A percentile compares a stretch with the other conserved stretches of the same genome.
Evolutionary conservation across 78 protist genomes (phyloP).

Genomic region (Cavenderia fasciculata): DNA sequence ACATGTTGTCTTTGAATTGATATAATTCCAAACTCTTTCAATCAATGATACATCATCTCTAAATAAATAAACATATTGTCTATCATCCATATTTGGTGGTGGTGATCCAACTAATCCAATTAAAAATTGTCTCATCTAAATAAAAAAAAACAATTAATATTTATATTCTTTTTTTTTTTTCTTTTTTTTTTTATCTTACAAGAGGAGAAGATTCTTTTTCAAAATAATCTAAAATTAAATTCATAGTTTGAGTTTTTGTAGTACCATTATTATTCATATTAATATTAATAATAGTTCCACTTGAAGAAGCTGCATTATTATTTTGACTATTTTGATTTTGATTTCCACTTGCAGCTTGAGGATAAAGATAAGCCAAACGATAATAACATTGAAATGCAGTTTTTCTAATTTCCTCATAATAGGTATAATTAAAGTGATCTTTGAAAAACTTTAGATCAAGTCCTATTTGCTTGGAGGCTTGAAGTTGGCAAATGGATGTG

Average conservation of each 20-base stretch:
- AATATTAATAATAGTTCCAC: background rate
- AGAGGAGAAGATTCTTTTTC: conserved; percentile 15
- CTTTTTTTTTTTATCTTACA: background rate
- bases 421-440: background rate
- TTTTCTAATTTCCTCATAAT: conserved; percentile 57
- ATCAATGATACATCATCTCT: conserved; percentile 43
- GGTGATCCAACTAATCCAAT: conserved; percentile 9
- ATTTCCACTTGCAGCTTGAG: no score
- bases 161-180: background rate
- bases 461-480: background rate
- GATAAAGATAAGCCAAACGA: conserved; percentile 4
- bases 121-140: conserved; percentile 19
- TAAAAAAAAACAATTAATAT: background rate
- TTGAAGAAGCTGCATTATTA: no score
- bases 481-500: conserved; percentile 31
- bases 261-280: background rate
- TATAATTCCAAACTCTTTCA: conserved; percentile 55
- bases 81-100: conserved; percentile 27
- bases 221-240: conserved; percentile 44
- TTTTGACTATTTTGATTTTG: no score
- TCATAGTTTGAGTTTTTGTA: background rate
- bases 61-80: conserved; percentile 10
- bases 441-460: conserved; percentile 12
- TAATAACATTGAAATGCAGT: conserved; percentile 30
- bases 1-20: conserved; percentile 6